A percentile compares a stretch with the other conserved stretches of the same genome.
phyloP scores from a whole-genome alignment of 345 rosid genomes.

The Gossypium turneri region DNA sequence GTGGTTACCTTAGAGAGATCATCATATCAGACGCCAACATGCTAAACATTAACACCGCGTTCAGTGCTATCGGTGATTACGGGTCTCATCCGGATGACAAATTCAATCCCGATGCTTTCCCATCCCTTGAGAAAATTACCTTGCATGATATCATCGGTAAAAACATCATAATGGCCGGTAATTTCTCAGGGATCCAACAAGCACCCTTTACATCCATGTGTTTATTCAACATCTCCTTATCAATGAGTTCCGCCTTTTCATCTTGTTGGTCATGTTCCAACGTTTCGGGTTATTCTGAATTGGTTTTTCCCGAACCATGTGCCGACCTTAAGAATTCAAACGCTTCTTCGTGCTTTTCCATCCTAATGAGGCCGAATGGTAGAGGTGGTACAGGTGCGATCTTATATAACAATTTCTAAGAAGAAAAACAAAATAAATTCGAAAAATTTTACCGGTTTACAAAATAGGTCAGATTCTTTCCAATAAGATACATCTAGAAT shows the following conservation, averaged over 20 bases:
- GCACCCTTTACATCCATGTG: slow-evolving; percentile 74
- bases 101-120: slow-evolving; percentile 73
- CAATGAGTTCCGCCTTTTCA: slow-evolving; percentile 28
- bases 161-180: slow-evolving; percentile 56
- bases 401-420: slow-evolving; percentile 32
- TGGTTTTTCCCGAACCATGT: slow-evolving; percentile 66
- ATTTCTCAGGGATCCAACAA: slow-evolving; percentile 63
- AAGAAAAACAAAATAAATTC: neutral
- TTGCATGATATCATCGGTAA: slow-evolving; percentile 53
- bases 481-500: slow-evolving; percentile 43
- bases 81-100: slow-evolving; percentile 80
- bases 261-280: slow-evolving; percentile 64
- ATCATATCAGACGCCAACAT: slow-evolving; percentile 42
- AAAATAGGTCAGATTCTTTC: slow-evolving; percentile 45
- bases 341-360: slow-evolving; percentile 37
- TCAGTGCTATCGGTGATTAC: slow-evolving; percentile 50
- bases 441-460: slow-evolving; percentile 24
- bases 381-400: slow-evolving; percentile 12
- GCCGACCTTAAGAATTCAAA: slow-evolving; percentile 37
- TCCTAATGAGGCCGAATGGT: slow-evolving; percentile 23
- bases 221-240: slow-evolving; percentile 48
- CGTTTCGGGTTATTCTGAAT: slow-evolving; percentile 63
- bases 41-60: slow-evolving; percentile 35
- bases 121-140: slow-evolving; percentile 41
- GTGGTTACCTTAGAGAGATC: slow-evolving; percentile 70